These are phyloP conservation scores for Cryphonectria parasitica DNA, from an alignment of 2,329 filamentous ascomycete genomes.

Conservation along the genomic window DNA sequence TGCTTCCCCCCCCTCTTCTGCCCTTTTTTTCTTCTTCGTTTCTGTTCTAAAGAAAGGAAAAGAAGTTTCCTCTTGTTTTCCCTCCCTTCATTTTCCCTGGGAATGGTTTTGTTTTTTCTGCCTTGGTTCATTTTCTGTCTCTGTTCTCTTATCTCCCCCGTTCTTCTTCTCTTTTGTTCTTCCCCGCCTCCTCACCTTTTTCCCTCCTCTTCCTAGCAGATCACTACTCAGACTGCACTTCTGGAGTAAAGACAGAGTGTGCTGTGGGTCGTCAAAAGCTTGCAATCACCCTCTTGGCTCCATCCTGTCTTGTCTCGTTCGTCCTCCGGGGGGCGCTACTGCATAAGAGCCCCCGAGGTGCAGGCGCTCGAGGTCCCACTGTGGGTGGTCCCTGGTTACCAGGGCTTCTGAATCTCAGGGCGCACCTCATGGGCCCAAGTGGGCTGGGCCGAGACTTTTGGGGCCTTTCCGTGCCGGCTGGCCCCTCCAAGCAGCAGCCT, in stretches of 20 bases:
- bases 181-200: background rate
- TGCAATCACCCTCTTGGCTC: background rate
- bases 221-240: background rate
- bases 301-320: slow-evolving; percentile 10
- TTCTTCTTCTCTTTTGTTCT: background rate
- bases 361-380: slow-evolving; percentile 9
- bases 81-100: no score
- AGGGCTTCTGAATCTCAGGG: slow-evolving; percentile 12
- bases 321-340: slow-evolving; percentile 11
- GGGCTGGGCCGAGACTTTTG: slow-evolving; percentile 10
- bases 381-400: slow-evolving; percentile 3
- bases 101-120: background rate
- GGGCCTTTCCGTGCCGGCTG: slow-evolving; percentile 5
- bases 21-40: background rate
- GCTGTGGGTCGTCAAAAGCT: slow-evolving; percentile 1
- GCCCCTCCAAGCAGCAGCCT: slow-evolving; percentile 5
- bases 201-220: background rate
- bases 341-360: slow-evolving; percentile 8
- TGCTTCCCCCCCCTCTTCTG: background rate
- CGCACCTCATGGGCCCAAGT: slow-evolving; percentile 15
- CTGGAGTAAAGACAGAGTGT: background rate
- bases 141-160: background rate
- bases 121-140: background rate
- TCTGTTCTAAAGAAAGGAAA: background rate
- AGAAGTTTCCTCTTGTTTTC: background rate